Conservation (phyloP, 2,329 filamentous ascomycete genomes). For the Bipolaris bicolor region DNA sequence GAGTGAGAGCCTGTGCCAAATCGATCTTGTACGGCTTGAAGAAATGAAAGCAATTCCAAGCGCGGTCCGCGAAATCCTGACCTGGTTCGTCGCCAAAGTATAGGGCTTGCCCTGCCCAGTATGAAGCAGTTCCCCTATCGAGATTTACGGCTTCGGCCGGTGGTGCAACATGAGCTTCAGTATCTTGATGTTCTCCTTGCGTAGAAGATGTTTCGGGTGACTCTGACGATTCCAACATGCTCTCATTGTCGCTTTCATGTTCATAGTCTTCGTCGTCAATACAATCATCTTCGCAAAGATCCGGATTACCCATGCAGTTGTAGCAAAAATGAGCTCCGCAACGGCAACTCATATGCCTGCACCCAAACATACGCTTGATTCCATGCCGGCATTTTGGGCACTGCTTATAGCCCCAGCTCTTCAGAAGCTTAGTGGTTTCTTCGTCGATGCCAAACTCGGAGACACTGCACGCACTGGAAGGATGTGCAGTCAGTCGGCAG, state of each 20-base stretch:
- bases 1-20: constrained; percentile 20
- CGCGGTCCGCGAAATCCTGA: constrained; percentile 28
- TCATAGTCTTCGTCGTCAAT: constrained; percentile 31
- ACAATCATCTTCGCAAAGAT: constrained; percentile 39
- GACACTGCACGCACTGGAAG: constrained; percentile 44
- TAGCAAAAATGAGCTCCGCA: constrained; percentile 61
- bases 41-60: constrained; percentile 36
- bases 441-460: constrained; percentile 43
- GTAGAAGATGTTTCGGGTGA: not conserved
- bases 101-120: constrained; percentile 39
- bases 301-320: constrained; percentile 47
- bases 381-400: constrained; percentile 59
- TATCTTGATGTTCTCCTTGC: not conserved
- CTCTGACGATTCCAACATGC: constrained; percentile 20
- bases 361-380: constrained; percentile 57
- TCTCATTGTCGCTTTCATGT: constrained; percentile 33
- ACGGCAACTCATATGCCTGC: constrained; percentile 55
- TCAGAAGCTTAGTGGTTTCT: constrained; percentile 48
- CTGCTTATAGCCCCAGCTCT: constrained; percentile 55
- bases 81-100: constrained; percentile 49
- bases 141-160: constrained; percentile 35
- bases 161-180: not conserved
- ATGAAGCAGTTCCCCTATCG: constrained; percentile 36
- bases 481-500: constrained; percentile 54
- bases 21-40: constrained; percentile 27